Evolutionary conservation across 2,329 filamentous ascomycete species (phyloP), one percentile per base, ranked within the genome.

Genomic region (Colletotrichum plurivorum): DNA sequence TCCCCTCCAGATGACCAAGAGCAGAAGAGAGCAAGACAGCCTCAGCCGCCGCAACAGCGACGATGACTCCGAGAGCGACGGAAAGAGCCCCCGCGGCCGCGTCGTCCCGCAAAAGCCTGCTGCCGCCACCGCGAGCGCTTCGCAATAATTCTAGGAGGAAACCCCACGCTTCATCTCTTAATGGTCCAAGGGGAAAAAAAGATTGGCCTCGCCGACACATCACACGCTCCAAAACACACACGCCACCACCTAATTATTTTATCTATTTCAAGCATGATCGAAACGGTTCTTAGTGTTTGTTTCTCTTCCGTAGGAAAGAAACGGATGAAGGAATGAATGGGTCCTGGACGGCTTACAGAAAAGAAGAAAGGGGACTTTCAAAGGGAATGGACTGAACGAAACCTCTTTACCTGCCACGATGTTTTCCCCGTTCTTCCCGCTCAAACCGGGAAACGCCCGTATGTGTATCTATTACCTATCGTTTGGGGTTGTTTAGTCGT

Each of bases 1-100:
- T 2, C 31, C 31, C 31, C 7, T 36, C 31, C 66, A 87, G 85
- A 88, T 88, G 86, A 87, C 85, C 74, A 88, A 87, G 79, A 85
- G 81, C 77, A 80, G 83, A 57, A 80, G 84, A 60, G 78, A 84
- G n/a, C 79, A 78, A 22, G 84, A 86, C 65, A 86, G 84, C 77
- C 78, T 79, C 13, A 88, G 85, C 69, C 70, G 64, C 43, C 70
- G 68, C 54, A 69, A 68, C 60, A 71, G 68, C 53, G 69, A 71
- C 45, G 85, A 88, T 67, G 86, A 88, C 48, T 87, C 85, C 10
- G 85, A 85, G 69, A 82, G 80, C 70, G 82, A 84, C 54, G 73
- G 75, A 60, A 78, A 78, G 67, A 74, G 73, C 57, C 71, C 73
- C 3, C 61, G 69, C 39, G 70, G 68, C 25, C 68, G 64, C 52